Conservation (phyloP, 306 rosid species). For the Abrus pulchellus region DNA sequence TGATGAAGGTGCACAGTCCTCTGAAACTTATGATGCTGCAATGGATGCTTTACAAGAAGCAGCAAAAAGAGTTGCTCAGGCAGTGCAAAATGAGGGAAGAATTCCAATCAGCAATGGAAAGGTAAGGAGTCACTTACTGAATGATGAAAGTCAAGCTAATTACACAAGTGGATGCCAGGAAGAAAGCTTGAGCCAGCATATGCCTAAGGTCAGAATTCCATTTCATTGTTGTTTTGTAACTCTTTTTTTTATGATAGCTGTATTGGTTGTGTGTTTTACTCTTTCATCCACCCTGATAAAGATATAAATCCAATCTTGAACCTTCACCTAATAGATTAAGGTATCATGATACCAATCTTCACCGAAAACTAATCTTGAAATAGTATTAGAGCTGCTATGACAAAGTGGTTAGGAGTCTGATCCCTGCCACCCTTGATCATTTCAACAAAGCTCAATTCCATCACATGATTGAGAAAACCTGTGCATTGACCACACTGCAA, state of each 20-base stretch:
- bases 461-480: constrained; percentile 4
- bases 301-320: constrained; percentile 39
- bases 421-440: constrained; percentile 14
- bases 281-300: constrained; percentile 33
- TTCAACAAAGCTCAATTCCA: constrained; percentile 1
- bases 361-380: constrained; percentile 20
- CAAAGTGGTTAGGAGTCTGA: constrained; percentile 32
- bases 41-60: constrained; percentile 80
- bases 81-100: constrained; percentile 66
- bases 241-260: background rate
- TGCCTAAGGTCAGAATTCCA: constrained; percentile 77
- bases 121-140: constrained; percentile 57
- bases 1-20: constrained; percentile 82
- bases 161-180: constrained; percentile 56
- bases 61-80: constrained; percentile 69
- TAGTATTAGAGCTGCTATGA: constrained; percentile 9
- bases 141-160: constrained; percentile 58
- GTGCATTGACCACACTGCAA: constrained; percentile 8
- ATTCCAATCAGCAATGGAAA: constrained; percentile 67
- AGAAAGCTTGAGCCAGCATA: constrained; percentile 64
- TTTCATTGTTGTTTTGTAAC: constrained; percentile 34
- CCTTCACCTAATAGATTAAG: constrained; percentile 13
- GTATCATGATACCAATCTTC: background rate
- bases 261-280: constrained; percentile 24
- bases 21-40: constrained; percentile 77